phyloP scores from a whole-genome alignment of 2,329 filamentous ascomycete species.

The Apiospora marii region DNA sequence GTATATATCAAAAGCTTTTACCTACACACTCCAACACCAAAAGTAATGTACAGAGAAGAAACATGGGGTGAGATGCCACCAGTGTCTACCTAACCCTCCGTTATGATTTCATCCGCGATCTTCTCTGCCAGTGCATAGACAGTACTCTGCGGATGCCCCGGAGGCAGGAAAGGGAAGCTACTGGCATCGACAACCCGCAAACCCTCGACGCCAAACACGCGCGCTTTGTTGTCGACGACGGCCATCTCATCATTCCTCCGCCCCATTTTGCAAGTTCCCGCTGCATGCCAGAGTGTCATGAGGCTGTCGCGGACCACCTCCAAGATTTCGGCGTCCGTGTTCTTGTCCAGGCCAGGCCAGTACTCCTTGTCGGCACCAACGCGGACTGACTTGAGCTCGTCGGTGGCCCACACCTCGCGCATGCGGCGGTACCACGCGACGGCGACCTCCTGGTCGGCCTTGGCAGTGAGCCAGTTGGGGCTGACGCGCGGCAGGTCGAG shows the following conservation, averaged over 20 bases:
- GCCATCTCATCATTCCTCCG: constrained; percentile 27
- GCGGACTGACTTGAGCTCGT: constrained; percentile 18
- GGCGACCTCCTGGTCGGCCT: constrained; percentile 49
- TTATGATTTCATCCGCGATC: constrained; percentile 22
- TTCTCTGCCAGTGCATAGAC: constrained; percentile 27
- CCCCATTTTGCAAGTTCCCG: constrained; percentile 34
- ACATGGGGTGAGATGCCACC: not conserved
- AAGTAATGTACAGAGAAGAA: not conserved
- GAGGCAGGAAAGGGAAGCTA: constrained; percentile 28
- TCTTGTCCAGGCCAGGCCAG: constrained; percentile 27
- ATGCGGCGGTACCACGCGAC: constrained; percentile 48
- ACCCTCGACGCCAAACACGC: constrained; percentile 31
- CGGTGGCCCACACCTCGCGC: constrained; percentile 40
- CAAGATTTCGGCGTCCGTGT: constrained; percentile 28
- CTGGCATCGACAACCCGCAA: constrained; percentile 31
- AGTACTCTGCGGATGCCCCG: constrained; percentile 28
- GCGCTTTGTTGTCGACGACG: constrained; percentile 31
- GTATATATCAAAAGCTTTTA: not conserved
- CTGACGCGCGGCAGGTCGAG: constrained; percentile 48
- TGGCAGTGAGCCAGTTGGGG: constrained; percentile 48
- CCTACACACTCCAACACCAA: not conserved
- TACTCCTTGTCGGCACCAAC: constrained; percentile 22
- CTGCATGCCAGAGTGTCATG: constrained; percentile 31
- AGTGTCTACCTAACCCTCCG: not conserved
- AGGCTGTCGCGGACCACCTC: constrained; percentile 25